Evolutionary conservation across 495 filamentous ascomycete species (phyloP), one percentile per base, ranked within the genome.

Genomic region (Lasiosphaeria miniovina): DNA sequence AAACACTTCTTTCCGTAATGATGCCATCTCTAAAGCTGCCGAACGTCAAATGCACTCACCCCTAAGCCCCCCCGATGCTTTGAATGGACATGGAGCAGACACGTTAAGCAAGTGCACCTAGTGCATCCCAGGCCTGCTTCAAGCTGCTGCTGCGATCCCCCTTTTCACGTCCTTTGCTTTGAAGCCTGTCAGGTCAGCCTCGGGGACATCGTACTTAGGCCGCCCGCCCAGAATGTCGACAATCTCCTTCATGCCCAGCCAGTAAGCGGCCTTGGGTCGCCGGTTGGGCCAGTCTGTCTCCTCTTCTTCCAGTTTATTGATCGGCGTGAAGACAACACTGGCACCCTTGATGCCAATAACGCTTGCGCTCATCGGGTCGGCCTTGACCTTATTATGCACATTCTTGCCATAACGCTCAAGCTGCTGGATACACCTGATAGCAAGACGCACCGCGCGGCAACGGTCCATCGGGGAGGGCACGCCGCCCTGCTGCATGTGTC

Each of bases 401-500:
- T 83, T 83, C 9, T 82, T 84, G 1, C 84, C 86, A 62, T 85
- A 95, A 34, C 77, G 74, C 74, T 99, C 95, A 6, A 99, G 74
- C 65, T 95, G 90, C 74, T 96, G 85, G 63, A 98, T 86, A 68
- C 90, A 93, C 70, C 88, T 90, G 68, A 98, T 93, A 14, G 93
- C 90, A 66, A 99, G 85, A 51, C 95, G 84, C 9, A 96, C 86
- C 3, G 95, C 94, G 57, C 95, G 87, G 51, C 93, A 91, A 57
- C 95, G 87, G 73, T 99, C 95, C 93, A 98, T 97, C 5, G 93
- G 86, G 2, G 90, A 93, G 0, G 95, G 95, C 31, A 88, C 91
- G 43, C 92, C 92, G 66, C 94, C 94, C 74, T 98, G 93, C 72
- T 97, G 94, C 65, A 97, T 94, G 74, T 98, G 94, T 24, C 95